A percentile compares a stretch with the other conserved stretches of the same genome.
These are phyloP conservation scores for Lipomyces anomalus DNA, from an alignment of 805 yeast genomes.

Conservation along the genomic window DNA sequence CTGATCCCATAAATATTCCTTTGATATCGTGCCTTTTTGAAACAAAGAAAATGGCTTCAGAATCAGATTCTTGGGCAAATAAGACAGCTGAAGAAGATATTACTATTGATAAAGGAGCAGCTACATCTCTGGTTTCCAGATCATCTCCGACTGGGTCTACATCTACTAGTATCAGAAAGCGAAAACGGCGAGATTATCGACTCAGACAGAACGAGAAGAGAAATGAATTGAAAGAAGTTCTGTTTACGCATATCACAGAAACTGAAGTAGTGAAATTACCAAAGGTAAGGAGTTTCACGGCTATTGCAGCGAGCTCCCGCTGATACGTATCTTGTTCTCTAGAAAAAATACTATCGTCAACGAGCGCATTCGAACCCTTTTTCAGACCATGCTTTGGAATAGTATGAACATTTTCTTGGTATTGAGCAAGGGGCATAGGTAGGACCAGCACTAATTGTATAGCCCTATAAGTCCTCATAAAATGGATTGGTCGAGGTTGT, in stretches of 20 bases:
- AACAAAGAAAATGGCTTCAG: no score
- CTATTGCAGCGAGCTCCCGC: neutral
- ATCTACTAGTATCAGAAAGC: conserved; percentile 3
- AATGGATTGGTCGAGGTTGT: conserved; percentile 83
- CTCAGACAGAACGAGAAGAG: conserved; percentile 46
- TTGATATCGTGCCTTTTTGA: no score
- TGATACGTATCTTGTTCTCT: conserved; percentile 31
- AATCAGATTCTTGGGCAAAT: no score
- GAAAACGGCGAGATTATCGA: conserved; percentile 36
- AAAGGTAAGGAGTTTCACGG: conserved; percentile 9
- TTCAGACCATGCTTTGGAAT: conserved; percentile 87
- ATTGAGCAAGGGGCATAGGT: neutral
- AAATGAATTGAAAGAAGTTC: conserved; percentile 43
- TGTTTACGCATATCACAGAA: conserved; percentile 36
- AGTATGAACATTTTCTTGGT: conserved; percentile 33
- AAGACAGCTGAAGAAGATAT: no score
- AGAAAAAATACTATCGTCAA: conserved; percentile 81
- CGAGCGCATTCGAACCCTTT: conserved; percentile 98
- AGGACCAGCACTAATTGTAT: neutral
- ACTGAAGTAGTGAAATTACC: conserved; percentile 15
- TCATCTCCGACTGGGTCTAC: neutral
- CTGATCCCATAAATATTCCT: no score
- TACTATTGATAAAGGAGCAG: no score
- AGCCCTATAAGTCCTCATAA: conserved; percentile 65
- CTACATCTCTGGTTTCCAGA: neutral